These are phyloP conservation scores for Astrothelium macrocarpum DNA, from an alignment of 495 filamentous ascomycete genomes.

Conservation along the genomic window DNA sequence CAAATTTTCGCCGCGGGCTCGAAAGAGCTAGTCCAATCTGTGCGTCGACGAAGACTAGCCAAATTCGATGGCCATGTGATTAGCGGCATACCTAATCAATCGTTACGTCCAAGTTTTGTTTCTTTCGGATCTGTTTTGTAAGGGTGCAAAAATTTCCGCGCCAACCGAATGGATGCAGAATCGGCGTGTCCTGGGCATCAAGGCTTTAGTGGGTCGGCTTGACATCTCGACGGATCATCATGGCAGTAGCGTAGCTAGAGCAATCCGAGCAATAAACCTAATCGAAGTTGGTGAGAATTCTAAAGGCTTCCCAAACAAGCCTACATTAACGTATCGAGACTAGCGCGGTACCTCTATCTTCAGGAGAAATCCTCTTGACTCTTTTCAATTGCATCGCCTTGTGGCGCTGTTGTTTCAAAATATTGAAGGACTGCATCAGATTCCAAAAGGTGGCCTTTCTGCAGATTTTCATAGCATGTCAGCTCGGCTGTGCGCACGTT, in stretches of 20 bases:
- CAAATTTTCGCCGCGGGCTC: neutral
- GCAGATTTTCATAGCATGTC: neutral
- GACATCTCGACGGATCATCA: too few species aligned
- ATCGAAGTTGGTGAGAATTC: neutral
- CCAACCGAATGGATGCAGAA: neutral
- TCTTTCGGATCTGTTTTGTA: neutral
- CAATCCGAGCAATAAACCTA: neutral
- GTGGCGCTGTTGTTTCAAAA: neutral
- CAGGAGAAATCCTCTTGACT: conserved; percentile 44
- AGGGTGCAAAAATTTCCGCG: neutral
- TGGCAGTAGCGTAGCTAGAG: too few species aligned
- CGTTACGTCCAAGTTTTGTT: too few species aligned
- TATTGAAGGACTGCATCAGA: conserved; percentile 8
- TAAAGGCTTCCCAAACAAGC: too few species aligned
- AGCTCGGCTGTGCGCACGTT: neutral
- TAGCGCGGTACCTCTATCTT: conserved; percentile 1
- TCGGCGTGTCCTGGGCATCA: neutral
- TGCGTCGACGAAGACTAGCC: too few species aligned
- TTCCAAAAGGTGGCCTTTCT: conserved; percentile 9
- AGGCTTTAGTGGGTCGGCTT: neutral
- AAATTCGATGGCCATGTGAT: too few species aligned
- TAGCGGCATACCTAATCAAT: too few species aligned
- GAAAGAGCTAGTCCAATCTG: neutral
- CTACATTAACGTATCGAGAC: too few species aligned
- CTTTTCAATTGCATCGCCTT: neutral